Evolutionary conservation across 164 flowering plant species (phyloP), one percentile per base, ranked within the genome.

Genomic region (Vitis cinerea): DNA sequence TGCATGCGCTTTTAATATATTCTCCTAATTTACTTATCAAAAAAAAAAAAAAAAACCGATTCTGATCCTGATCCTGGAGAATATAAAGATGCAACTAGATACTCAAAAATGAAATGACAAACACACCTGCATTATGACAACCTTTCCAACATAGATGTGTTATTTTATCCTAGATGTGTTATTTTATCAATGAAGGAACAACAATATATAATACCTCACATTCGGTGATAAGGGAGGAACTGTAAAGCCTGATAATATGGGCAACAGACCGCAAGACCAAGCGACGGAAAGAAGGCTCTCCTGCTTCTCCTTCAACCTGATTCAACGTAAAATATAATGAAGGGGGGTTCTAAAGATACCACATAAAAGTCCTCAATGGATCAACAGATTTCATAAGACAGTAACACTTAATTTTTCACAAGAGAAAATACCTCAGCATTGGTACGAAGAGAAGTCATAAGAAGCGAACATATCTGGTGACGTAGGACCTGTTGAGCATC

Each of bases 381-480:
- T 3, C n/a, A 65, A 48, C 14, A 48, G 3, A 47, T 65, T 54
- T 55, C 2, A 59, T 4, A 1, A 17, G 14, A 53, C 63, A 61
- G 44, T 9, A 63, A 37, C 10, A 9, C 69, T 3, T 10, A 44
- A 48, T 8, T 63, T 49, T 17, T 19, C 17, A 70, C 16, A 61
- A n/a, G 4, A 56, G 30, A 29, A 69, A 68, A 59, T 82, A 93
- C 99, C 99, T 93, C 98, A 55, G 81, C 75, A 79, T 90, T 90
- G 63, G 91, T 93, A 48, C 99, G 97, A 65, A 96, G 88, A 58
- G 98, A 93, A 66, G 97, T 96, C 98, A 96, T 96, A 52, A 96
- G 88, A 79, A 96, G 97, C 53, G 99, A 96, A 74, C 98, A 96
- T 71, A 96, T 90, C 81, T 96, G 97, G 78, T 84, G 90, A 30